Evolutionary conservation across 1,284 basidiomycete species (phyloP), one percentile per base, ranked within the genome.

Genomic region (Tilletia walkeri): DNA sequence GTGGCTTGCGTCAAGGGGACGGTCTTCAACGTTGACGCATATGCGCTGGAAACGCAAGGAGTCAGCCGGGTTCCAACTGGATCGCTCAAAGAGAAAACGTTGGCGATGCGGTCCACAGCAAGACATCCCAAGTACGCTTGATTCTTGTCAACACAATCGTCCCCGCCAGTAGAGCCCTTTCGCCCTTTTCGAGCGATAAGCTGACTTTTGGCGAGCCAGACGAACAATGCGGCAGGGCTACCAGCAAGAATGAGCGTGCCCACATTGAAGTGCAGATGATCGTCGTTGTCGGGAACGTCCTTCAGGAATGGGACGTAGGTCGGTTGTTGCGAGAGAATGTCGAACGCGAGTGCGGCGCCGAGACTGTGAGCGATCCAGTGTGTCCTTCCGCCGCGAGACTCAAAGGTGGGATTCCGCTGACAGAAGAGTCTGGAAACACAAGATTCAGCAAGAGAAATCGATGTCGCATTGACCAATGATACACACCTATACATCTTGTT

Each of bases 301-400:
- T 70, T 68, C 66, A 78, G 67, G 2, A 56, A 68, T 16, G 74
- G 70, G 18, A 87, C 86, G 14, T 82, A 78, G 4, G 87, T 88
- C 0, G 87, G 86, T 75, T 88, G 88, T 70, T 85, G 84, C 12
- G 86, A 87, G 12, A 88, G 83, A 53, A 88, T 86, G 69, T 88
- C 86, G 0, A 86, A 84, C 1, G 86, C 86, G 2, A 88, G 81
- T 6, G 87, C 86, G 0, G 87, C 86, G 6, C 88, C 88, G 3
- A 88, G 84, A 75, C 84, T 85, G 69, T 86, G 85, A 1, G 83
- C 85, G 34, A 86, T 75, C 45, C 86, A 76, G 69, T 84, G 84
- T 48, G 85, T 84, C 39, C 87, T 85, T 9, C 86, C 80, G 0
- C 86, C 86, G 48, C 84, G 77, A 66, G 80, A 78, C 69, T 79